Percentiles rank a stretch among this genome's conserved stretches.
These are phyloP conservation scores for Westerdykella sp. DNA, from an alignment of 2,329 filamentous ascomycete genomes.

Conservation along the genomic window DNA sequence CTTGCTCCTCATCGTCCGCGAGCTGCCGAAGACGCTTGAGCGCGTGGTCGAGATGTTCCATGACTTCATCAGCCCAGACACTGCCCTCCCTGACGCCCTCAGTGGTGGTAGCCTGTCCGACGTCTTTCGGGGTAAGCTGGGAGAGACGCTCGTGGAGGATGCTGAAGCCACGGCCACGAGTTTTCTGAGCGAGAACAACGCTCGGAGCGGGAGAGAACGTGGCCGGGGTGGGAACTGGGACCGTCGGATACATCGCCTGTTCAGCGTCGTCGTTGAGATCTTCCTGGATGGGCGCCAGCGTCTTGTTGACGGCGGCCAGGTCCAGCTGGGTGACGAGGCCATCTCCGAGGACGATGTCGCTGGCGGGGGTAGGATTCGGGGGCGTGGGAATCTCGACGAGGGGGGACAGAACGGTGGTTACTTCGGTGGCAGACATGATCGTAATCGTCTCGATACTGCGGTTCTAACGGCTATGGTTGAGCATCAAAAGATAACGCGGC, in stretches of 20 bases:
- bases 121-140: slow-evolving; percentile 29
- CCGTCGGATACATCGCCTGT: slow-evolving; percentile 24
- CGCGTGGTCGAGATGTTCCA: slow-evolving; percentile 18
- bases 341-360: slow-evolving; percentile 11
- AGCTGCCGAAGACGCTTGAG: slow-evolving; percentile 26
- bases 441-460: neutral
- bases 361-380: slow-evolving; percentile 23
- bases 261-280: slow-evolving; percentile 26
- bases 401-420: slow-evolving; percentile 16
- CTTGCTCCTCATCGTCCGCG: slow-evolving; percentile 25
- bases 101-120: neutral
- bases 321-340: slow-evolving; percentile 17
- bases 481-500: too few species aligned
- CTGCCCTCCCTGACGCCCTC: slow-evolving; percentile 27
- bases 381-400: slow-evolving; percentile 13
- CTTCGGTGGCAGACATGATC: slow-evolving; percentile 8
- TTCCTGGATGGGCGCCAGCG: slow-evolving; percentile 25
- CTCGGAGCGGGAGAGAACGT: slow-evolving; percentile 25
- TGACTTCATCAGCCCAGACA: slow-evolving; percentile 31
- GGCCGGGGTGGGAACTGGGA: slow-evolving; percentile 27
- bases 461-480: too few species aligned
- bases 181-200: neutral
- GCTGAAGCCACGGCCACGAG: slow-evolving; percentile 50
- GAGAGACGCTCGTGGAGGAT: slow-evolving; percentile 86
- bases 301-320: slow-evolving; percentile 21